Evolutionary conservation across 352 stramenopile species (phyloP).

Genomic region (Saprolegnia parasitica): DNA sequence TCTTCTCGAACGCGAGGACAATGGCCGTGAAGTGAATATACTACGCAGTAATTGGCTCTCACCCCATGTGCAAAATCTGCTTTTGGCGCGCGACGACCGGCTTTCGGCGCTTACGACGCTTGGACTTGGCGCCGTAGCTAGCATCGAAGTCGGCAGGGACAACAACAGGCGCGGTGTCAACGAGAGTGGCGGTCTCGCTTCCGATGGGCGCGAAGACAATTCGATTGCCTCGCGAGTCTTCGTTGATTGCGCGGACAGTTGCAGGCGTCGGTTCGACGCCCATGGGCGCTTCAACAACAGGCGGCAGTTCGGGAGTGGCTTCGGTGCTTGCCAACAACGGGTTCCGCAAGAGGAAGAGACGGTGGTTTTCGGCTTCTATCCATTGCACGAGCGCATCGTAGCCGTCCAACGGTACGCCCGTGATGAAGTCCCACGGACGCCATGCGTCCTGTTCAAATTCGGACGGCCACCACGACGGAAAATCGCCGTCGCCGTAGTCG

Average conservation of each 20-base stretch:
- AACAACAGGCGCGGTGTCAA: not conserved
- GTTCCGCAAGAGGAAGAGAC: constrained; percentile 9
- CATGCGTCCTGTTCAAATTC: constrained; percentile 77
- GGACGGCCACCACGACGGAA: constrained; percentile 85
- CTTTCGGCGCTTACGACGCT: constrained; percentile 3
- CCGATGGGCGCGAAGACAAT: constrained; percentile 13
- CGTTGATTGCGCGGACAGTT: constrained; percentile 10
- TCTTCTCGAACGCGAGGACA: no score
- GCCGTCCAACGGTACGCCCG: constrained; percentile 42
- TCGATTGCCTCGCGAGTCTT: constrained; percentile 20
- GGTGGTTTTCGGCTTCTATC: constrained; percentile 36
- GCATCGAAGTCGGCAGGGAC: not conserved
- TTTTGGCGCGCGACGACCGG: constrained; percentile 10
- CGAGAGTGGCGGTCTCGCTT: not conserved
- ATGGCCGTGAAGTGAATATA: not conserved
- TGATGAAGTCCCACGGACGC: constrained; percentile 64
- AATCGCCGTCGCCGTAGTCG: constrained; percentile 88
- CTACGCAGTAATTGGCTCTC: not conserved
- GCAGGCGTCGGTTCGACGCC: not conserved
- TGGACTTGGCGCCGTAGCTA: constrained; percentile 4
- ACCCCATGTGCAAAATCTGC: constrained; percentile 4
- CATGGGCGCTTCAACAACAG: not conserved
- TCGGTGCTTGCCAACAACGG: not conserved
- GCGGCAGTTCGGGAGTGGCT: not conserved
- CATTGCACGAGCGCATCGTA: constrained; percentile 66